A percentile compares a stretch with the other conserved stretches of the same genome.
phyloP scores from a whole-genome alignment of 1,284 basidiomycete species.

The Apiotrichum laibachii region DNA sequence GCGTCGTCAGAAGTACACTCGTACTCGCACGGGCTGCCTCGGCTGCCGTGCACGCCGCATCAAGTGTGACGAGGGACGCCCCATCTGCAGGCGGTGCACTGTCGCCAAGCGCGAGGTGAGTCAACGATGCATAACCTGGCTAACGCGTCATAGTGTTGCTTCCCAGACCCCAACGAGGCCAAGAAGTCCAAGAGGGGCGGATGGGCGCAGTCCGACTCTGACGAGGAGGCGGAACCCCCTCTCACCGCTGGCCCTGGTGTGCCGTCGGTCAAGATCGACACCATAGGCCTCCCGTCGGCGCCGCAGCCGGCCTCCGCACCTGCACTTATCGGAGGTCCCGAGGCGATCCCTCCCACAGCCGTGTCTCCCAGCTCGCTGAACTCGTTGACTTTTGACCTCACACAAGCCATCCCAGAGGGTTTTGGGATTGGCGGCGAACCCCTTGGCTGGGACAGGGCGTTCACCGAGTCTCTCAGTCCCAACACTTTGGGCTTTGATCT shows the following conservation, averaged over 20 bases:
- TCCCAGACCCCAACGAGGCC: constrained; percentile 11
- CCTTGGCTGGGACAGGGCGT: constrained; percentile 14
- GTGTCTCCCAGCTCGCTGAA: background rate
- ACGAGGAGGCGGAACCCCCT: constrained; percentile 8
- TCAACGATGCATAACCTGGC: background rate
- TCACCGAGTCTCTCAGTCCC: constrained; percentile 5
- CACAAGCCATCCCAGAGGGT: constrained; percentile 15
- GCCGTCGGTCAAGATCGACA: background rate
- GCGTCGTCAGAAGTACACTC: constrained; percentile 44
- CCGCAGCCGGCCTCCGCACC: constrained; percentile 1
- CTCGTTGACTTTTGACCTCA: constrained; percentile 10
- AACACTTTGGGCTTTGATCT: constrained; percentile 3
- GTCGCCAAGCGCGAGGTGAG: constrained; percentile 46
- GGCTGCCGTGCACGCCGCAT: constrained; percentile 45
- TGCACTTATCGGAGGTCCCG: background rate
- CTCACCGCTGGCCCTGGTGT: background rate
- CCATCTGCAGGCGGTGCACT: constrained; percentile 42
- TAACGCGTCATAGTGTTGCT: constrained; percentile 2
- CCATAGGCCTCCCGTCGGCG: background rate
- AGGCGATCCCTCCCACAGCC: background rate
- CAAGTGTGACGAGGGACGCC: constrained; percentile 48
- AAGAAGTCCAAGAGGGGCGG: constrained; percentile 14
- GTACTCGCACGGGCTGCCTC: constrained; percentile 47
- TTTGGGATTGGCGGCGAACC: constrained; percentile 11
- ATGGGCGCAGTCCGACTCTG: constrained; percentile 9